Percentiles rank a stretch among this genome's conserved stretches.
These are phyloP conservation scores for Mortierella sp. DNA, from an alignment of 371 early-diverging fungal genomes.

Conservation along the genomic window DNA sequence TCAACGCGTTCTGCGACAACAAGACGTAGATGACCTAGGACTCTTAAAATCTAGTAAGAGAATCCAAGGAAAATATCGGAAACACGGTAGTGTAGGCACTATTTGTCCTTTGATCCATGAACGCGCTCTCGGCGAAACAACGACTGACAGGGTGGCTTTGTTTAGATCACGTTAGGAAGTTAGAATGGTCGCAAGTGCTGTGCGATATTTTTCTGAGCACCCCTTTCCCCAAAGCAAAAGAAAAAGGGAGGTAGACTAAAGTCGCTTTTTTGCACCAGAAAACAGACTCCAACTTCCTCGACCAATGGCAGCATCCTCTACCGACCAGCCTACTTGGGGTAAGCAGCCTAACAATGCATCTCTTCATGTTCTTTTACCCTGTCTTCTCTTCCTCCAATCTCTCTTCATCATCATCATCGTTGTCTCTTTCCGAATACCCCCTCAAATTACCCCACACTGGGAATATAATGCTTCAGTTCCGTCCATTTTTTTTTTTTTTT, in stretches of 20 bases:
- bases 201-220: background rate
- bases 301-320: conserved; percentile 37
- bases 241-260: background rate
- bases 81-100: no score
- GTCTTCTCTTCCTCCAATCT: background rate
- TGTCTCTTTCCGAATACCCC: background rate
- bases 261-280: conserved; percentile 2
- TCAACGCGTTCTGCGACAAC: no score
- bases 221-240: background rate
- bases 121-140: background rate
- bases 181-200: background rate
- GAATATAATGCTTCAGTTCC: no score
- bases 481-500: no score
- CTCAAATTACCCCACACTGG: no score
- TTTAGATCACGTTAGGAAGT: conserved; percentile 12
- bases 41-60: no score
- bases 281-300: conserved; percentile 4
- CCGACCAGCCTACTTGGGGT: conserved; percentile 47
- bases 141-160: background rate
- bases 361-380: background rate
- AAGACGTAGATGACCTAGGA: no score
- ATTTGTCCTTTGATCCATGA: background rate
- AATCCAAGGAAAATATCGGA: no score
- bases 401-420: background rate
- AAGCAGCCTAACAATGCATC: conserved; percentile 13